Evolutionary conservation across 2,329 filamentous ascomycete species (phyloP), one percentile per base, ranked within the genome.

Genomic region (Diaporthe eres): DNA sequence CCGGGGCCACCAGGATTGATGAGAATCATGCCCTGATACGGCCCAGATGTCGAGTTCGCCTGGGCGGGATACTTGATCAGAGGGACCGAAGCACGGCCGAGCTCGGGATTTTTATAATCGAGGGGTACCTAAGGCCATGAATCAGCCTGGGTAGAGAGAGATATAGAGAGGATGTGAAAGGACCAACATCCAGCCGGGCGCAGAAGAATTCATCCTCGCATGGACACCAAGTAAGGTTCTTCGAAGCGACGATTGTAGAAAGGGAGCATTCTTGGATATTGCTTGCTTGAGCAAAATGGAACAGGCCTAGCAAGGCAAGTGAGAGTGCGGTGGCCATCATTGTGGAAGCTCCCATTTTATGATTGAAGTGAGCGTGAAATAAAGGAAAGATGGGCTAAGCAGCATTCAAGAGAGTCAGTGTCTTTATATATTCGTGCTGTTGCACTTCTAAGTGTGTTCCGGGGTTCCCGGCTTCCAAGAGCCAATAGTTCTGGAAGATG

Each of bases 161-260:
- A 19, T 55, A 61, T 34, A n/a, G 22, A n/a, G 31, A 6, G 44
- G 31, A 17, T 44, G 12, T 6, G 8, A 15, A 44, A 42, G 13
- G 28, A 72, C 70, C 9, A 47, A 80, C 75, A 44, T 80, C 77
- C 19, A 82, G 72, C 31, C 78, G 78, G 8, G 81, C 78, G 70
- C 80, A 82, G 51, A 80, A 74, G 53, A 80, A 80, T 0, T 53
- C 70, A 15, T 76, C 72, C 63, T 79, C 77, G 51, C 81, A 81
- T 9, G 68, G 57, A 58, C 79, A 77, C 81, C 80, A 82, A 53
- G 77, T 58, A 76, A 78, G 72, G 67, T 19, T 72, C 44, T 22
- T 82, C 68, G 49, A 76, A 61, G n/a, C 28, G 31, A 9, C 37
- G 13, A 72, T 61, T 19, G 70, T 72, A 39, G 25, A 19, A 22